Base-by-base conservation (phyloP, 169 alveolate species). In the Plasmodium gonderi region DNA sequence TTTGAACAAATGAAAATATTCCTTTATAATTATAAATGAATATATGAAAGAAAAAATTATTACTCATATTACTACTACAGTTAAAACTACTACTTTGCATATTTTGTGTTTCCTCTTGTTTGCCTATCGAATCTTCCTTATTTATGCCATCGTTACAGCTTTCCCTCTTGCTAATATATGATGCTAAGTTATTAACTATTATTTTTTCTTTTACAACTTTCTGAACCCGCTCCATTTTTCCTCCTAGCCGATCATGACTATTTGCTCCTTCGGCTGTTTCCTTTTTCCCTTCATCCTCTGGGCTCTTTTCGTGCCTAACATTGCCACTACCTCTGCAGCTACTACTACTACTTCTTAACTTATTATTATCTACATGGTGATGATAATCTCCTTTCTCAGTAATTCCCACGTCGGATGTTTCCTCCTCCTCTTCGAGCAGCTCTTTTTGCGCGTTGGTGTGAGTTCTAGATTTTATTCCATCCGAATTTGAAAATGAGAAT, bases 41-140 rank as follows among this genome's bases (percentile, higher is more conserved):
- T 23, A 76, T 45, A 42, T 51, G 11, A 1, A n/a, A 47, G 6
- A 20, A 33, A 54, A 26, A 26, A 68, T 51, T 8, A 81, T 81
- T 81, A 67, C 72, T 65, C 31, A 82, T 82, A 33, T 31, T 82
- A 82, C 81, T 67, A 79, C 79, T 79, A 51, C 67, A 79, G 79
- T 79, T 79, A 14, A 60, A 79, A 68, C 65, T 79, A 23, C 36
- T 79, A 54, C 76, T 40, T n/a, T 47, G 31, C 44, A 38, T 49
- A 54, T 69, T 68, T 69, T 33, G 11, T 23, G 45, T 51, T 20
- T 82, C 40, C 14, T 74, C 76, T 26, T 68, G 54, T 51, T 68
- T 44, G 65, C 42, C 87, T 85, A 38, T n/a, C 26, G 72, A 31
- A 29, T 49, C 36, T 23, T 85, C 79, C 69, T 51, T 85, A 17